Evolutionary conservation across 2,329 filamentous ascomycete genomes (phyloP), one percentile per base, ranked within the genome.

Genomic region (Apiospora marii): DNA sequence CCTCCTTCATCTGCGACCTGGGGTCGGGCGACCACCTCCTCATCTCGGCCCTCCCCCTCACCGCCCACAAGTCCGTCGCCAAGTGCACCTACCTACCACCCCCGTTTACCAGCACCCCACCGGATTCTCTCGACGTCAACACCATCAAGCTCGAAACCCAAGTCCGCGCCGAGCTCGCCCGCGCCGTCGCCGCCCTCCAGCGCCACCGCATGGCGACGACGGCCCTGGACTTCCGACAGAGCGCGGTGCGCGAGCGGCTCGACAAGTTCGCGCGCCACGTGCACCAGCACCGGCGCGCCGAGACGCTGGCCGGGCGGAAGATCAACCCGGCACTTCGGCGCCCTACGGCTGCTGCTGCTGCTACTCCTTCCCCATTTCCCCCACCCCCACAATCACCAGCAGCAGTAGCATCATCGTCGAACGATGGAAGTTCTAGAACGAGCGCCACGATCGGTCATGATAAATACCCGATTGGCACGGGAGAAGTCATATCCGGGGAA

Each of bases 201-300:
- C 46, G 30, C 5, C 67, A 70, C 37, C 41, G 53, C 37, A 48
- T 58, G 67, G 64, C 71, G 10, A 72, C 68, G 37, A 72, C 71
- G 22, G 24, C 30, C 24, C 71, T 72, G 19, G 71, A 70, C 24
- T 69, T 70, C 43, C 67, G 37, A 48, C 71, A 72, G 49, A 72
- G 71, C 67, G 71, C 67, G 34, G 53, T 72, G 19, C 64, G 71
- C 22, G 71, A 72, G 71, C 43, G 71, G 7, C 71, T 72, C 14
- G 71, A 72, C 71, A 72, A 72, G 67, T 64, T 72, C 71, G 41
- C 71, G n/a, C 71, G 71, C 3, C 71, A 72, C 49, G 68, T 70
- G 6, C 64, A 72, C 67, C 67, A 70, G n/a, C 71, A 72, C 24
- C 49, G 48, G 37, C 64, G 71, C n/a, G 46, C 53, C 10, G 71